Evolutionary conservation across 2,329 filamentous ascomycete species (phyloP).

Genomic region (Aschersonia sp.): DNA sequence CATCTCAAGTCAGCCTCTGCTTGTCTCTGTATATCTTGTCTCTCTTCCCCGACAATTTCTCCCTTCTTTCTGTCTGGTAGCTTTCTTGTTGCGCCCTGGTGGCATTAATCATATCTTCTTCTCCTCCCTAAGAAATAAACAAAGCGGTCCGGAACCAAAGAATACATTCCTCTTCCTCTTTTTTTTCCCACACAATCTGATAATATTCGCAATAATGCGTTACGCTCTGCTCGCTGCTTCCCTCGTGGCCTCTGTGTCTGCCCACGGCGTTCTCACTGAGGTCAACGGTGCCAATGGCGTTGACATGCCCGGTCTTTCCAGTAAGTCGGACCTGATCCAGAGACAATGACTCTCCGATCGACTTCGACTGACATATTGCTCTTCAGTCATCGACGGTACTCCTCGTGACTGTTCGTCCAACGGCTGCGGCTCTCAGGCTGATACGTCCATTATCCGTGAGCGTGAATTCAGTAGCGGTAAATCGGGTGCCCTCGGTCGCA

Average conservation of each 20-base stretch:
- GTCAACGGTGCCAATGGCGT: slow-evolving; percentile 47
- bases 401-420: slow-evolving; percentile 52
- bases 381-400: slow-evolving; percentile 46
- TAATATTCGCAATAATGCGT: slow-evolving; percentile 12
- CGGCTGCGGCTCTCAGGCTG: slow-evolving; percentile 48
- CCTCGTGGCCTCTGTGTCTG: slow-evolving; percentile 33
- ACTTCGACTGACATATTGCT: slow-evolving; percentile 1
- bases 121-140: background rate
- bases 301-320: slow-evolving; percentile 41
- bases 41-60: background rate
- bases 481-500: slow-evolving; percentile 47
- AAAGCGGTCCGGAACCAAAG: slow-evolving; percentile 2
- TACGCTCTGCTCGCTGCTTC: slow-evolving; percentile 13
- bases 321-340: slow-evolving; percentile 8
- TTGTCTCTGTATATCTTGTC: background rate
- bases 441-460: slow-evolving; percentile 55
- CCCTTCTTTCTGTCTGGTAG: background rate
- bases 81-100: background rate
- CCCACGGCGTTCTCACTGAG: slow-evolving; percentile 42
- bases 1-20: background rate
- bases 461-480: slow-evolving; percentile 39
- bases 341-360: background rate
- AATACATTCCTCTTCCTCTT: background rate
- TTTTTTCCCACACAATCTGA: background rate
- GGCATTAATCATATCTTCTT: background rate